These are phyloP conservation scores for Pelargonium fulgidum DNA, from an alignment of 441 rosid species.

Conservation along the genomic window DNA sequence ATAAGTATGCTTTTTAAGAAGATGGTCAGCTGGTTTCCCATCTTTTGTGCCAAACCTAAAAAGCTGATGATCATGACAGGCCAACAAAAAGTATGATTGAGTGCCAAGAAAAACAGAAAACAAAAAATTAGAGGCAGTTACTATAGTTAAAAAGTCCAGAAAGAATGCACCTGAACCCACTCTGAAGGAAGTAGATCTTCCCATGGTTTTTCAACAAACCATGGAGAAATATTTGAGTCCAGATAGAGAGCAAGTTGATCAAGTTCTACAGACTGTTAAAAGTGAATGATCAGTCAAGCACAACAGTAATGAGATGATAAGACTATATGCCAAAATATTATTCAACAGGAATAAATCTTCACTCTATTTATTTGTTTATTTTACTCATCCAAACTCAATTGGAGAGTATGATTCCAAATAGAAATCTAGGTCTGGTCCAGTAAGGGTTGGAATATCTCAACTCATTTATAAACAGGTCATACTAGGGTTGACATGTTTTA, in stretches of 20 bases:
- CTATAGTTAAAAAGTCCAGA: constrained; percentile 30
- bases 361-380: background rate
- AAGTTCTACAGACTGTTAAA: constrained; percentile 80
- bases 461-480: background rate
- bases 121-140: background rate
- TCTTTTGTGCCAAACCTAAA: constrained; percentile 80
- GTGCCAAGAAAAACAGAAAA: constrained; percentile 13
- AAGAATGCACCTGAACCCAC: constrained; percentile 81
- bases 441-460: background rate
- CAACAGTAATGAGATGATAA: background rate
- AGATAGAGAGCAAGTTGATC: constrained; percentile 90
- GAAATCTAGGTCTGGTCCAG: background rate
- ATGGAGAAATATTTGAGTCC: constrained; percentile 86
- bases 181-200: constrained; percentile 77
- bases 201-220: constrained; percentile 87
- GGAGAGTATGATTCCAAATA: background rate
- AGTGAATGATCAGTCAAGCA: constrained; percentile 13
- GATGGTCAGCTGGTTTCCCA: constrained; percentile 68
- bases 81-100: constrained; percentile 11
- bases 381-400: background rate
- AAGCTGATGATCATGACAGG: constrained; percentile 41
- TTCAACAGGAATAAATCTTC: background rate
- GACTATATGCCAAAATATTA: background rate
- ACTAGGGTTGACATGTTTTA: background rate
- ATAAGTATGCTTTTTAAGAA: constrained; percentile 59